Evolutionary conservation across 805 yeast genomes (phyloP).

Genomic region (Candida namnaoensis): DNA sequence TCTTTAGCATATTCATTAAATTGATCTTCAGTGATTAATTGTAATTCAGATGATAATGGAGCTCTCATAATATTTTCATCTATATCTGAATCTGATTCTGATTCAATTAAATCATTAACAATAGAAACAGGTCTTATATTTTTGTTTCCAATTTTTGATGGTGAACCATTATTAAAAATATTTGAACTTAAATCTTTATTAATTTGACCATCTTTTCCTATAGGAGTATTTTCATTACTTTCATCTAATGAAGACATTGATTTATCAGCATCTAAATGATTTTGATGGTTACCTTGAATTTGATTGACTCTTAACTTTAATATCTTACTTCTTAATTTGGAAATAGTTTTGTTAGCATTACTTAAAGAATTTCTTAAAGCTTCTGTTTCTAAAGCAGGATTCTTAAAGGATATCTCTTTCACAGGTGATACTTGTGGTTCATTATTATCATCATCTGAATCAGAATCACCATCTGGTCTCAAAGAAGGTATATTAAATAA

Average conservation of each 20-base stretch:
- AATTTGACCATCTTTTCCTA: too few species aligned
- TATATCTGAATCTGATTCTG: slow-evolving; percentile 16
- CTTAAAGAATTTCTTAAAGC: slow-evolving; percentile 55
- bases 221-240: too few species aligned
- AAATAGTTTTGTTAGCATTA: slow-evolving; percentile 55
- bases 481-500: slow-evolving; percentile 12
- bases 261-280: neutral
- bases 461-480: slow-evolving; percentile 15
- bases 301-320: slow-evolving; percentile 12
- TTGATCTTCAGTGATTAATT: slow-evolving; percentile 12
- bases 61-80: slow-evolving; percentile 12
- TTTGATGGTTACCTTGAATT: too few species aligned
- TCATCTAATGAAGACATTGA: too few species aligned
- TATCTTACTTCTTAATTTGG: slow-evolving; percentile 40
- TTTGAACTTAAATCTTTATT: too few species aligned
- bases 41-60: slow-evolving; percentile 15
- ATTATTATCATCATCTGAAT: slow-evolving; percentile 26
- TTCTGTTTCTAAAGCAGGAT: slow-evolving; percentile 50
- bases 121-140: slow-evolving; percentile 8
- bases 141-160: too few species aligned
- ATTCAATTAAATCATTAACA: slow-evolving; percentile 6
- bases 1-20: slow-evolving; percentile 21
- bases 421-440: slow-evolving; percentile 28
- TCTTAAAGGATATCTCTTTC: slow-evolving; percentile 27
- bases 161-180: too few species aligned